phyloP scores from a whole-genome alignment of 2,329 filamentous ascomycete genomes.

The Xylariomycetidae sp. region DNA sequence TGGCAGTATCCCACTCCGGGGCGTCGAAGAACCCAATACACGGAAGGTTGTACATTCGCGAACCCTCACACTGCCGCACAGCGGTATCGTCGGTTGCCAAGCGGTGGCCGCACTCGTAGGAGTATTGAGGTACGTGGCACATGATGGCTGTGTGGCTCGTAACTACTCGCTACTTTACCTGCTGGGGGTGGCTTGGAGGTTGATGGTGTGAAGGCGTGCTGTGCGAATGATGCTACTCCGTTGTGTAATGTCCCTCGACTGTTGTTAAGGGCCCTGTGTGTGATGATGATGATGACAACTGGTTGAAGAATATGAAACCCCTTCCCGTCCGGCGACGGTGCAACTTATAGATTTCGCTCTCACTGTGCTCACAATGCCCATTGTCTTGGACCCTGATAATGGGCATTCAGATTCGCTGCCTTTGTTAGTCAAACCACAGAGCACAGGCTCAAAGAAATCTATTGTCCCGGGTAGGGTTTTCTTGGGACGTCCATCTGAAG shows the following conservation, averaged over 20 bases:
- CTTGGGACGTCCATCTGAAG: too few species aligned
- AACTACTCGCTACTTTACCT: not conserved
- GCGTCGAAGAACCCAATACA: conserved; percentile 6
- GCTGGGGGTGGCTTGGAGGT: not conserved
- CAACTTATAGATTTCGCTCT: too few species aligned
- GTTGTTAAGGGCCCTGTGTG: not conserved
- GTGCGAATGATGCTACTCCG: not conserved
- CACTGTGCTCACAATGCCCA: too few species aligned
- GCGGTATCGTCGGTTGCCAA: conserved; percentile 1
- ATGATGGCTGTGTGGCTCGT: conserved; percentile 11
- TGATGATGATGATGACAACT: not conserved
- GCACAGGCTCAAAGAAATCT: too few species aligned
- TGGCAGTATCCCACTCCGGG: not conserved
- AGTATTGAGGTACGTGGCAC: conserved; percentile 14
- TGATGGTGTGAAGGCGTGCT: not conserved
- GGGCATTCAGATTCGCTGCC: too few species aligned
- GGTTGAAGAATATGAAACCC: not conserved
- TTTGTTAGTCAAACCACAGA: too few species aligned
- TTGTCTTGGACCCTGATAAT: too few species aligned
- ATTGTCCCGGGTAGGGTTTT: too few species aligned
- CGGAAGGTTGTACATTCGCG: conserved; percentile 2
- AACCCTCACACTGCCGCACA: conserved; percentile 2
- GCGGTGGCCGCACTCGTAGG: conserved; percentile 11
- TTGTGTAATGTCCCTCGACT: not conserved
- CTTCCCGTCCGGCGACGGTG: too few species aligned